Base-by-base conservation (phyloP, 495 filamentous ascomycete species). In the Platismatia glauca region DNA sequence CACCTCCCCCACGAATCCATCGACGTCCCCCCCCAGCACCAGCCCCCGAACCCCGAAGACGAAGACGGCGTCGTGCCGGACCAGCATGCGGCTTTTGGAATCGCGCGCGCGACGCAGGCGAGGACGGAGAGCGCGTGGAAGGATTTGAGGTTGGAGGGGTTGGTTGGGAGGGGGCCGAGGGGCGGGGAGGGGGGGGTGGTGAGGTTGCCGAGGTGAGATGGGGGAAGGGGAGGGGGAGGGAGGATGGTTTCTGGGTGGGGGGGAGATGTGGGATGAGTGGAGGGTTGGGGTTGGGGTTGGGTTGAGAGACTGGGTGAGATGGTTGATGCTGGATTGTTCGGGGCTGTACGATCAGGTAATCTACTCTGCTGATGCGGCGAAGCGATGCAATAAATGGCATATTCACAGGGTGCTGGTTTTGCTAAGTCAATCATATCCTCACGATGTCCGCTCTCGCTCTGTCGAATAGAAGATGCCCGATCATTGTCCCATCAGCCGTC, bases 11-110 rank as follows among this genome's bases (percentile, higher is more conserved):
- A 80, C 52, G 77, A 81, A 73, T 89, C 95, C 60, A 90, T 98
- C 73, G 91, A 91, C 77, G 88, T 98, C 7, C 84, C 89, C 11
- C 87, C 89, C 3, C 89, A 97, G 61, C 84, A 91, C 73, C 91
- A 95, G 73, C 94, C 94, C 1, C 80, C 91, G 55, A 97, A 97
- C 74, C 94, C 94, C 0, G 94, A 97, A 75, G 94, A 98, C 71
- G 94, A 98, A 75, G 94, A 98, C 69, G 94, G 97, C 66, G 89
- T 98, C 6, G 92, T 98, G 15, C 94, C 94, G 1, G 91, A 97
- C 69, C 91, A 96, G 78, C 94, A 98, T 74, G 92, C 94, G 2
- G 94, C 94, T 8, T 98, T 96, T 75, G 94, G 94, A 3, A 97
- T 98, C 68, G 82, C 87, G 68, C 83, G 91, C 67, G 94, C 93